Percentiles rank a stretch among this genome's conserved stretches.
Evolutionary conservation across 192 early-diverging fungal genomes (phyloP).

Genomic region (Backusella australiensis): DNA sequence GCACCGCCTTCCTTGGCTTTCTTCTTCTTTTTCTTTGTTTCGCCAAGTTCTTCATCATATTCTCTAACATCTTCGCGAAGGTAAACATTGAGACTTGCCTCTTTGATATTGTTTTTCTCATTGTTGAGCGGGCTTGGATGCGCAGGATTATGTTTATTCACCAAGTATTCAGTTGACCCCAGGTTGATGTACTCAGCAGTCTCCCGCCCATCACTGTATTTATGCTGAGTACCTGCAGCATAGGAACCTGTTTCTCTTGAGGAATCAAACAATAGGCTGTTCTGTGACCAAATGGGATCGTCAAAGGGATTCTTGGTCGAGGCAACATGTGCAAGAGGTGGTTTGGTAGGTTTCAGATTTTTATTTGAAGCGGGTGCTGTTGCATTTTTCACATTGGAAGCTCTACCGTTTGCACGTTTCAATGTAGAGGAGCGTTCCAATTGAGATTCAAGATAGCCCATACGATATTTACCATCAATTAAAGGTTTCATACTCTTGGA

Average conservation of each 20-base stretch:
- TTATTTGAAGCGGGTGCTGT: not conserved
- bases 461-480: slow-evolving; percentile 34
- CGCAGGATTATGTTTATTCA: slow-evolving; percentile 12
- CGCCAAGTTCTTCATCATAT: slow-evolving; percentile 8
- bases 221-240: not conserved
- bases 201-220: not conserved
- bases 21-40: slow-evolving; percentile 1
- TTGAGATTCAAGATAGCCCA: slow-evolving; percentile 36
- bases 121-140: not conserved
- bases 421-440: slow-evolving; percentile 23
- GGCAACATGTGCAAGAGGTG: not conserved
- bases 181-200: not conserved
- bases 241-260: not conserved
- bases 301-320: slow-evolving; percentile 20
- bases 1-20: slow-evolving; percentile 39
- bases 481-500: slow-evolving; percentile 41
- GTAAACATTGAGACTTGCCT: not conserved
- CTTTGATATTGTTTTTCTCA: not conserved
- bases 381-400: not conserved
- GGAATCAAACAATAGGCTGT: not conserved
- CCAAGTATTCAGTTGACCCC: slow-evolving; percentile 17
- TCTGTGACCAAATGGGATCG: slow-evolving; percentile 27
- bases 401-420: slow-evolving; percentile 2
- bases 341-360: not conserved
- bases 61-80: not conserved